Evolutionary conservation across 768 basidiomycete genomes (phyloP), one percentile per base, ranked within the genome.

Genomic region (Lyophyllum shimeji): DNA sequence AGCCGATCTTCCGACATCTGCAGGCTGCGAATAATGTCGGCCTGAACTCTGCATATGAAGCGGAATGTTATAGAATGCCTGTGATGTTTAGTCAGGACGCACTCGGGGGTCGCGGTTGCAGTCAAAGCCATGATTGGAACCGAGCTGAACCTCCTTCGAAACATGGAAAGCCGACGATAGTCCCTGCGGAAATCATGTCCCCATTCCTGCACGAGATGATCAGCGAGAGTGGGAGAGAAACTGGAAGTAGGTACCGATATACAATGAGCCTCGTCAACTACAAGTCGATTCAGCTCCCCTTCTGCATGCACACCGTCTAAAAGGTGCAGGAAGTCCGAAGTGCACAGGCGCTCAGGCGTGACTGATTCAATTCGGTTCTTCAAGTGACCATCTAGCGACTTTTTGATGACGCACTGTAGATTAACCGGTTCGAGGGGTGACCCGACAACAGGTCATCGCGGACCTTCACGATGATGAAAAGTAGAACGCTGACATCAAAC

Each of bases 61-160:
- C 53, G 29, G 31, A 31, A 37, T 43, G 15, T 49, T 24, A 20
- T 24, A 29, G 9, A 9, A 23, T n/a, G 15, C 21, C 13, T 40
- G 15, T 40, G 17, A 9, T 6, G 18, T 20, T 8, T 15, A 23
- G 18, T 1, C 46, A 20, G 20, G 12, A 68, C 81, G 24, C 68
- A 90, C 89, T 71, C 69, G 42, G 83, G 69, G 6, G 92, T 94
- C 2, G 92, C 91, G 13, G 89, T 91, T 1, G 92, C 91, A 0
- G 91, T 94, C 37, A 94, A 70, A 3, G 92, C 92, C 89, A 93
- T 94, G 61, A 95, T 86, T 0, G 93, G 92, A 3, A 93, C 81
- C 53, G 78, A 74, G 1, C 80, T 79, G 63, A 86, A 93, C 25
- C 74, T 76, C 34, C 81, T 74, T 1, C 92, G 82, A 67, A 95